A percentile compares a stretch with the other conserved stretches of the same genome.
Conservation (phyloP, 2,329 filamentous ascomycete genomes). For the Lachnellula subtilissima region DNA sequence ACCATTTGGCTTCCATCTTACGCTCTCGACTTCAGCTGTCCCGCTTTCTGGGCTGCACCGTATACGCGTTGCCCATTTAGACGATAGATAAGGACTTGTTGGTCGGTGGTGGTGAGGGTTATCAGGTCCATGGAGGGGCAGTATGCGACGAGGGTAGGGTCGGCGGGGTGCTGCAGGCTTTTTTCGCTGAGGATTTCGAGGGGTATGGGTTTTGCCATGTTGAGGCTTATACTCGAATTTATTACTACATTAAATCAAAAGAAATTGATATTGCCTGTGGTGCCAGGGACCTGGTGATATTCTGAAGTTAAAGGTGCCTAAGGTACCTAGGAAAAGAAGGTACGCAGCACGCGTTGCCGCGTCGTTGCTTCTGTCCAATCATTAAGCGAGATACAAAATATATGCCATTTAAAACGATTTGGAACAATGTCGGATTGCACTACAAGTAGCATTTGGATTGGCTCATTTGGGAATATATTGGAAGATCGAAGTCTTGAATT, state of each 20-base stretch:
- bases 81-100: conserved; percentile 70
- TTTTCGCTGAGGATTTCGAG: conserved; percentile 50
- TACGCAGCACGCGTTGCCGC: neutral
- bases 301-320: too few species aligned
- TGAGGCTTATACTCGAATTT: conserved; percentile 1
- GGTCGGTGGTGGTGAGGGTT: conserved; percentile 64
- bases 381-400: conserved; percentile 3
- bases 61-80: conserved; percentile 70
- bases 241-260: neutral
- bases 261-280: too few species aligned
- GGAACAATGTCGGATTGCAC: neutral
- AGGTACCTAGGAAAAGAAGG: neutral
- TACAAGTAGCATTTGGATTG: neutral
- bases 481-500: neutral
- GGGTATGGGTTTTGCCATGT: conserved; percentile 19
- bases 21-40: conserved; percentile 34
- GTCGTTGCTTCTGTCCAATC: neutral
- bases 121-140: conserved; percentile 83
- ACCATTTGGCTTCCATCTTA: conserved; percentile 35
- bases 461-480: neutral
- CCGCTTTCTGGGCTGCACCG: conserved; percentile 36
- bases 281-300: too few species aligned
- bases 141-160: conserved; percentile 59
- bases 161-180: conserved; percentile 50
- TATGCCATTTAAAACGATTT: neutral